These are phyloP conservation scores for Cyclanthera cordifolia DNA, from an alignment of 306 rosid species.

Conservation along the genomic window DNA sequence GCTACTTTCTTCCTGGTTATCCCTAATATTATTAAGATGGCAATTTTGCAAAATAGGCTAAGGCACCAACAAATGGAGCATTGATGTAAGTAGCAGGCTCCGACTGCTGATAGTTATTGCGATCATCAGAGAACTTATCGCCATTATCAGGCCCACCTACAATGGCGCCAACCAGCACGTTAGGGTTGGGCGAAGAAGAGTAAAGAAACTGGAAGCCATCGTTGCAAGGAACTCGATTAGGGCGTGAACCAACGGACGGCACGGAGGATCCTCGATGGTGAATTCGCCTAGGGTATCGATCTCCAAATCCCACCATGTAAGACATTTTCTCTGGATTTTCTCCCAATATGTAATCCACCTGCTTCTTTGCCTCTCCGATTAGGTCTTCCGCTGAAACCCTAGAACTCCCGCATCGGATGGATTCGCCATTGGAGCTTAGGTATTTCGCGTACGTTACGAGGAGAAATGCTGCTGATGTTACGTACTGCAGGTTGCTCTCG, in stretches of 20 bases:
- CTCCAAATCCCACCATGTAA: slow-evolving; percentile 82
- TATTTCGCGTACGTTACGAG: slow-evolving; percentile 53
- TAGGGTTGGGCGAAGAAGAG: slow-evolving; percentile 56
- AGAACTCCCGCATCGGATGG: slow-evolving; percentile 35
- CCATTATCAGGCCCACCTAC: slow-evolving; percentile 80
- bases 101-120: slow-evolving; percentile 66
- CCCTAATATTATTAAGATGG: not conserved
- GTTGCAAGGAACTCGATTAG: slow-evolving; percentile 35
- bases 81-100: slow-evolving; percentile 90
- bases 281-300: slow-evolving; percentile 42
- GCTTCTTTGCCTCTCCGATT: slow-evolving; percentile 44
- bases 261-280: slow-evolving; percentile 82
- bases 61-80: slow-evolving; percentile 73
- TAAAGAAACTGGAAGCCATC: slow-evolving; percentile 44
- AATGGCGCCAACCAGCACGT: slow-evolving; percentile 59
- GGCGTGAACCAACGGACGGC: slow-evolving; percentile 36
- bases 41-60: slow-evolving; percentile 23
- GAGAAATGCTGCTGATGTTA: slow-evolving; percentile 50
- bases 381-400: slow-evolving; percentile 31
- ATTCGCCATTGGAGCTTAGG: slow-evolving; percentile 29
- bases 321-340: slow-evolving; percentile 57
- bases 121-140: slow-evolving; percentile 56
- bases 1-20: too few species aligned
- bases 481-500: slow-evolving; percentile 74
- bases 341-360: slow-evolving; percentile 76